Base-by-base conservation (phyloP, 805 yeast species). In the Metschnikowia matae region DNA sequence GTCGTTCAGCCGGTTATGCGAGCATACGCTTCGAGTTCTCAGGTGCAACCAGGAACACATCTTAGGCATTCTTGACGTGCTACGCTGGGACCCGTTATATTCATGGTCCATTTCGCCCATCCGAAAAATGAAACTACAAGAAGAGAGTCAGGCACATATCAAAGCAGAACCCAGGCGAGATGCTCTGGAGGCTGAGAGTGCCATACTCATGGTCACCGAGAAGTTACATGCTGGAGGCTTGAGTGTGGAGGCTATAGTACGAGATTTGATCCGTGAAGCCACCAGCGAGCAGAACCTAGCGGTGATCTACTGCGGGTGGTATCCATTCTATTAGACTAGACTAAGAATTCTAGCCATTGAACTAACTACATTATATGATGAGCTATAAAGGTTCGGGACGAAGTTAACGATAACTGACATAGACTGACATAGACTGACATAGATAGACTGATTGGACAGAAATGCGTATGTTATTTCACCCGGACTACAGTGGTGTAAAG, bases 1-100 rank as follows among this genome's bases (percentile, higher is more conserved):
- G 0, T 70, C 84, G 1, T 94, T 89, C 62, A 75, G 80, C 46
- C 76, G 79, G 53, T 80, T 85, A 36, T 84, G 95, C 57, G 96
- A 88, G 60, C 80, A 81, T 51, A 87, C 88, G 0, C 79, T 87
- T 51, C 66, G 79, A 20, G 88, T 87, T 1, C 67, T 94, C 41
- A 70, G 95, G 49, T 67, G 67, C 1, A 84, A 89, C 59, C 73
- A 73, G 34, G 87, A 83, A 29, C 84, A 83, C 56, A 88, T 95
- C 29, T 67, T 84, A 65, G 85, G 94, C 31, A 87, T 94, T 32
- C 69, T 94, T 49, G 92, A 91, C 59, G 96, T 92, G 4, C 68
- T 94, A 54, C 76, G 85, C 58, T 89, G 94, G 78, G 99, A 94
- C 73, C 97, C 99, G 0, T 74, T 94, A 49, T 91, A 92, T 61